phyloP scores from a whole-genome alignment of 2,329 filamentous ascomycete genomes.

The Epichloe festucae region DNA sequence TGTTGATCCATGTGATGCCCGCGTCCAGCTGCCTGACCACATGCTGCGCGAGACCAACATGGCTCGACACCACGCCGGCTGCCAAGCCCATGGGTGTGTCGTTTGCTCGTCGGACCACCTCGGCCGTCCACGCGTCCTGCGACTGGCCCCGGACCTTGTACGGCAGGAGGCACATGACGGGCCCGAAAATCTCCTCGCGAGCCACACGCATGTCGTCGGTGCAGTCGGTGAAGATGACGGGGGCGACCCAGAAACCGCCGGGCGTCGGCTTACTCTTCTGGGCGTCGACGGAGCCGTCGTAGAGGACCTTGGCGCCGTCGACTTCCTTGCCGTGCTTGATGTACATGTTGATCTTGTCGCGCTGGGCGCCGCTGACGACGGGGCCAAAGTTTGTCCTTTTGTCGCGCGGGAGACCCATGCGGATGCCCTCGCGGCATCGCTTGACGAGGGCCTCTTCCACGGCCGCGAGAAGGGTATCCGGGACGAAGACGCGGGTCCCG shows the following conservation, averaged over 20 bases:
- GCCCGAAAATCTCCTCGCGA: slow-evolving; percentile 77
- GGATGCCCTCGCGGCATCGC: slow-evolving; percentile 49
- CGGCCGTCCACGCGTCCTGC: slow-evolving; percentile 38
- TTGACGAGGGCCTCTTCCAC: slow-evolving; percentile 56
- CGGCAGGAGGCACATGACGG: slow-evolving; percentile 68
- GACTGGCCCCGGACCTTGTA: slow-evolving; percentile 40
- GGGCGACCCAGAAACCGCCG: slow-evolving; percentile 70
- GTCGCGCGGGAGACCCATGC: slow-evolving; percentile 62
- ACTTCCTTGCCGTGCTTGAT: slow-evolving; percentile 60
- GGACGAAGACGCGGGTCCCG: slow-evolving; percentile 78
- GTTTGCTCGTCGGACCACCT: slow-evolving; percentile 62
- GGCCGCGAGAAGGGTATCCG: slow-evolving; percentile 44
- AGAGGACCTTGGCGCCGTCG: slow-evolving; percentile 63
- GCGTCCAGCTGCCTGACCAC: slow-evolving; percentile 61
- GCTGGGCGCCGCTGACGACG: slow-evolving; percentile 60
- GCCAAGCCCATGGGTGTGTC: slow-evolving; percentile 66
- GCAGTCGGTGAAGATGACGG: slow-evolving; percentile 79
- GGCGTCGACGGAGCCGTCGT: slow-evolving; percentile 51
- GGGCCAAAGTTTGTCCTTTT: slow-evolving; percentile 70
- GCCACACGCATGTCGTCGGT: slow-evolving; percentile 70
- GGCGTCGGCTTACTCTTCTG: slow-evolving; percentile 35
- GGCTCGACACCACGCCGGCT: slow-evolving; percentile 68
- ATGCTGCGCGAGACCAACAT: slow-evolving; percentile 60
- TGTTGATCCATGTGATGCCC: slow-evolving; percentile 86
- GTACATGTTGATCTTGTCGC: slow-evolving; percentile 66